Conservation (phyloP, 257 asterid genomes). For the Gentiana straminea region DNA sequence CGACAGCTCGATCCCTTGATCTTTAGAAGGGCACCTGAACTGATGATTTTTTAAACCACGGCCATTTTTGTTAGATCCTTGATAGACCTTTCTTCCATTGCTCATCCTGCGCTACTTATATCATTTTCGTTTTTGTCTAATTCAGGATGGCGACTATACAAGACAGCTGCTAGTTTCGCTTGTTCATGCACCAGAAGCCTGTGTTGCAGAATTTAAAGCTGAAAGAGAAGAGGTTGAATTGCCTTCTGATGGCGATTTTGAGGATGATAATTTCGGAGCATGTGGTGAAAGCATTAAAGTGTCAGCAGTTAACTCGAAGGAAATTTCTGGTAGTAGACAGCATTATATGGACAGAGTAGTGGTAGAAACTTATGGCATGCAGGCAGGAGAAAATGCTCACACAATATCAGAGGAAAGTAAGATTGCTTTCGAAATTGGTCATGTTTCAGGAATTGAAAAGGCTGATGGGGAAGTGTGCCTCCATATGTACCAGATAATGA, state of each 20-base stretch:
- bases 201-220: conserved; percentile 13
- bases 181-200: conserved; percentile 12
- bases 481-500: conserved; percentile 37
- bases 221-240: conserved; percentile 75
- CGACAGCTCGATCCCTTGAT: too few relatives aligned
- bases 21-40: too few relatives aligned
- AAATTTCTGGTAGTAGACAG: conserved; percentile 21
- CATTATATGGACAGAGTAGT: conserved; percentile 18
- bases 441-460: conserved; percentile 64
- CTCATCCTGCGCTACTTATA: too few relatives aligned
- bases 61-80: too few relatives aligned
- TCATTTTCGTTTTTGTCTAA: conserved; percentile 2
- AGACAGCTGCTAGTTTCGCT: conserved; percentile 24
- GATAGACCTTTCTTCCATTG: too few relatives aligned
- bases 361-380: conserved; percentile 19
- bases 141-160: conserved; percentile 36
- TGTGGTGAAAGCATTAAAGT: conserved; percentile 17
- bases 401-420: conserved; percentile 60
- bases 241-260: conserved; percentile 49
- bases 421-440: conserved; percentile 59
- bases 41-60: too few relatives aligned
- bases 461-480: conserved; percentile 64
- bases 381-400: conserved; percentile 41
- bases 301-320: conserved; percentile 22
- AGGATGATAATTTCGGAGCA: conserved; percentile 30